Base-by-base conservation (phyloP, 2,329 filamentous ascomycete species). In the Parascedosporium putredinis region DNA sequence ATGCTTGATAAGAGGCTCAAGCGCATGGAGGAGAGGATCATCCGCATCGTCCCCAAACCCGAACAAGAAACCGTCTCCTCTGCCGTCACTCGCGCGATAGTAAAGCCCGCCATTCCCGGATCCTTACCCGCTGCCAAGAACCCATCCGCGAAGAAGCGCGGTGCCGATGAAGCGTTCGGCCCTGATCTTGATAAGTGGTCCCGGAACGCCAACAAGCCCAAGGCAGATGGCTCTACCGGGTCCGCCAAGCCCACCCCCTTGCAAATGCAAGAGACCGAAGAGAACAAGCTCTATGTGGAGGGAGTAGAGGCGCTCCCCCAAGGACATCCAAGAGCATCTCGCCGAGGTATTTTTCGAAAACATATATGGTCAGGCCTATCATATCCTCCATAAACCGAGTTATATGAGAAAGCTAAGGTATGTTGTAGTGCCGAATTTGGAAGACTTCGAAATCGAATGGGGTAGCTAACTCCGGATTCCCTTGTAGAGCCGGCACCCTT, bases 1-100 rank as follows among this genome's bases (percentile, higher is more conserved):
- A 97, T 97, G 89, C 71, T 97, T 58, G 93, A 97, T 68, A 96
- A 95, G 68, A 79, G 93, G 49, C 67, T 97, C 56, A 96, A 95
- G 71, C 78, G 91, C 51, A 97, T 97, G 93, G 93, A 98, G 66
- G 91, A 97, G 60, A 84, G 91, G 51, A 93, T 97, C 54, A 94
- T 97, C 68, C 95, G 95, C 64, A 84, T 91, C 52, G 85, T 97
- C 24, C 91, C 93, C 0, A 95, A 91, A 62, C 79, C 88, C 38
- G 89, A 94, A 55, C 77, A 87, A 54, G 82, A 85, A 38, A 72
- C 79, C 23, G 74, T 67, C 8, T 63, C 84, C 52, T 71, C 76
- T 7, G 73, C 76, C 6, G 83, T 95, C 33, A 84, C 84, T 4
- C 77, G 93, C 51, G 90, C 90, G 9, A 76, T 88, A 5, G 87